Evolutionary conservation across 805 yeast genomes (phyloP), one percentile per base, ranked within the genome.

Genomic region (Yamadazyma tumulicola): DNA sequence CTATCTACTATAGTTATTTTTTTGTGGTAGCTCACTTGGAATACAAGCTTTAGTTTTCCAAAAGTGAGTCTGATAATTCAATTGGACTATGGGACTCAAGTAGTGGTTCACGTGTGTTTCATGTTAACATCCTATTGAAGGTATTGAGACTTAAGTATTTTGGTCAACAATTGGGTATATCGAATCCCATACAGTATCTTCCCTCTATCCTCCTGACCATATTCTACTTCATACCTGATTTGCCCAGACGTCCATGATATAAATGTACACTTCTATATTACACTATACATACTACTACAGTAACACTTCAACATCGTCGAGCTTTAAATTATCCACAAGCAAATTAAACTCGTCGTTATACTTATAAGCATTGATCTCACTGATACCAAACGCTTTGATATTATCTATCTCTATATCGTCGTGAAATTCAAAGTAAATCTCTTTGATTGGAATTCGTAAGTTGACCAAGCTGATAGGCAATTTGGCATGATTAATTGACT

Each of bases 401-500:
- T 46, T 46, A 16, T 34, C 45, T 24, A 59, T 31, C n/a, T 46
- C 45, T 7, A 45, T 34, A 9, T 30, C 18, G 2, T 32, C 35
- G 6, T 46, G 37, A 28, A 61, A 38, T 31, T 59, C 58, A 15
- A 65, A 18, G 44, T 56, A 65, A 9, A 67, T 34, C 38, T 66
- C 72, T 22, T 50, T 47, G 5, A 48, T 43, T 7, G 61, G 54
- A 19, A 66, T 45, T 29, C 51, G 48, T 39, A 59, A 41, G 40
- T 63, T 64, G 8, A 65, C 46, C 21, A 65, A 36, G 31, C 59
- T 55, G 6, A 47, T 47, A 2, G 72, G 70, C 6, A 67, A 31
- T 37, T 51, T 52, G 9, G 67, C 38, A 36, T 61, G 63, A 22
- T 49, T 51, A 5, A 57, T 34, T 1, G 42, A 20, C 28, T 43